phyloP scores from a whole-genome alignment of 352 stramenopile genomes.

The Globisporangium heterothallicum region DNA sequence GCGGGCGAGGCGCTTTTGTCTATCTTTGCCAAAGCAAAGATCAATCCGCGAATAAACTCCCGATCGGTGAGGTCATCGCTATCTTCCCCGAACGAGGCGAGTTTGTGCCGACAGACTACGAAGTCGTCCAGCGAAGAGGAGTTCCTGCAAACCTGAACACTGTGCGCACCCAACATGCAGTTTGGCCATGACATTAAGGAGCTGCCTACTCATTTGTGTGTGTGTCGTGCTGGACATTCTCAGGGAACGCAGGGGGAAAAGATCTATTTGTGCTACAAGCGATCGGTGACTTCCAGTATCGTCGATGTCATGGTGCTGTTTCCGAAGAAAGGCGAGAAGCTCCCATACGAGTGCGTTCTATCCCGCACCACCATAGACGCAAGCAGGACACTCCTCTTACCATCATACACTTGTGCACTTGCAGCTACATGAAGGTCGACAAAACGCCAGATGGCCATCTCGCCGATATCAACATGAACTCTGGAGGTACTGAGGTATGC shows the following conservation, averaged over 20 bases:
- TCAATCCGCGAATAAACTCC: slow-evolving; percentile 31
- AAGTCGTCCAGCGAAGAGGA: slow-evolving; percentile 57
- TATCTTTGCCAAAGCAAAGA: slow-evolving; percentile 72
- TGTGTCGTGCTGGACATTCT: not conserved
- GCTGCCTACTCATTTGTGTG: not conserved
- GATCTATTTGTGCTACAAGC: slow-evolving; percentile 74
- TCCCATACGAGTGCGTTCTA: slow-evolving; percentile 61
- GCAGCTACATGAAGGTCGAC: slow-evolving; percentile 75
- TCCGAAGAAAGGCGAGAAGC: slow-evolving; percentile 75
- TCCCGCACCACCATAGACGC: not conserved
- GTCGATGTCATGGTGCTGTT: slow-evolving; percentile 69
- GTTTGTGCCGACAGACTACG: slow-evolving; percentile 72
- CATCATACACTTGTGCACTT: not conserved
- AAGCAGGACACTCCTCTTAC: not conserved
- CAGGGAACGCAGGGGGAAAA: slow-evolving; percentile 80
- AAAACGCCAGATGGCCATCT: slow-evolving; percentile 57
- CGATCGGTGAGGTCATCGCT: slow-evolving; percentile 71
- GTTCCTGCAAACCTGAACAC: slow-evolving; percentile 68
- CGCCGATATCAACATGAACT: slow-evolving; percentile 70
- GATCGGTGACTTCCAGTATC: slow-evolving; percentile 54
- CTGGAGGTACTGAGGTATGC: slow-evolving; percentile 67
- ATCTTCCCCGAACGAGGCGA: slow-evolving; percentile 78
- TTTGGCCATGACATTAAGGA: not conserved
- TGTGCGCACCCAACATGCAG: slow-evolving; percentile 18
- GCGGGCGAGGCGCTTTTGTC: slow-evolving; percentile 67